Conservation (phyloP, 805 yeast species). For the Debaryomyces maramus region DNA sequence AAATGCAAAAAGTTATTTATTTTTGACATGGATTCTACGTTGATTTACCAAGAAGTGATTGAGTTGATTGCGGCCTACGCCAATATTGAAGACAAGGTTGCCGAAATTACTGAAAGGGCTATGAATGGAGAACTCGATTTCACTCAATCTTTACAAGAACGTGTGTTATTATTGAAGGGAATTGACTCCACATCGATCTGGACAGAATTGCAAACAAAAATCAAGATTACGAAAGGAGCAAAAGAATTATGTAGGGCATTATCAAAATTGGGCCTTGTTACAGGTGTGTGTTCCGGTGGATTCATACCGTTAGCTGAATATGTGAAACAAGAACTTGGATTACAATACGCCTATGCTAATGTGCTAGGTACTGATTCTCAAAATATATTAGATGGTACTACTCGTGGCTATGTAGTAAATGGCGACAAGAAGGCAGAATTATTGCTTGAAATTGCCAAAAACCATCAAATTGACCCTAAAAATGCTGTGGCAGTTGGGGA, state of each 20-base stretch:
- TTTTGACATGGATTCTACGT: slow-evolving; percentile 97
- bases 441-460: slow-evolving; percentile 57
- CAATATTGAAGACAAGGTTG: slow-evolving; percentile 82
- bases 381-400: slow-evolving; percentile 68
- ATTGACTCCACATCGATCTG: slow-evolving; percentile 71
- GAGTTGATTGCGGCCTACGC: slow-evolving; percentile 95
- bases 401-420: slow-evolving; percentile 81
- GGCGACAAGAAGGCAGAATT: slow-evolving; percentile 80
- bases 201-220: slow-evolving; percentile 70
- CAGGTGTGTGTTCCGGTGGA: slow-evolving; percentile 94
- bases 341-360: slow-evolving; percentile 92
- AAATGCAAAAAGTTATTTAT: slow-evolving; percentile 60
- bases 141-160: slow-evolving; percentile 68
- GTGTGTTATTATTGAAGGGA: slow-evolving; percentile 83
- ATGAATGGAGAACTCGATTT: slow-evolving; percentile 98
- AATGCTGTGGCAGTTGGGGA: slow-evolving; percentile 87
- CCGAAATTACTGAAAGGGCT: slow-evolving; percentile 86
- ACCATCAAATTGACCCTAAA: slow-evolving; percentile 50
- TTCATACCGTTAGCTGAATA: slow-evolving; percentile 83
- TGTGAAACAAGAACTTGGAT: slow-evolving; percentile 62
- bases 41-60: slow-evolving; percentile 94
- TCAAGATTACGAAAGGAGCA: slow-evolving; percentile 85
- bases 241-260: slow-evolving; percentile 64
- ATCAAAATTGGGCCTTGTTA: slow-evolving; percentile 58
- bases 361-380: slow-evolving; percentile 45